phyloP scores from a whole-genome alignment of 768 basidiomycete species.

The Gymnopilus junonius region DNA sequence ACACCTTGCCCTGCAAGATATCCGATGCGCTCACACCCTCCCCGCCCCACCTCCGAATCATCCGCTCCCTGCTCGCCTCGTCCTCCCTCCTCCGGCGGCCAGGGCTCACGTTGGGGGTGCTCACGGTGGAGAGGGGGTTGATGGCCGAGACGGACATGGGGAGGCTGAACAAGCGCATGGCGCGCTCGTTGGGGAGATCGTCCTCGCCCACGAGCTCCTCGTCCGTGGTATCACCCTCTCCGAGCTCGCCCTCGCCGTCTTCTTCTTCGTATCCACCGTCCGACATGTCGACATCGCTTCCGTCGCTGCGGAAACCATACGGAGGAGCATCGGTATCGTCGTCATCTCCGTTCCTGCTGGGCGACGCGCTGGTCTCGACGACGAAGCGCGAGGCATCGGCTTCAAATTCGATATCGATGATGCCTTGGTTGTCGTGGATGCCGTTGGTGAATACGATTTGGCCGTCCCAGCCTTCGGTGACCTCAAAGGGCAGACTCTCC shows the following conservation, averaged over 20 bases:
- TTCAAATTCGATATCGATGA: constrained; percentile 75
- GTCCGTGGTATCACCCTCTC: constrained; percentile 70
- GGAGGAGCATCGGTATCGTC: not conserved
- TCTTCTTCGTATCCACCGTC: constrained; percentile 54
- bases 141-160: constrained; percentile 68
- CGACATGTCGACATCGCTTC: constrained; percentile 54
- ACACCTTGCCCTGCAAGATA: constrained; percentile 61
- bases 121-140: constrained; percentile 75
- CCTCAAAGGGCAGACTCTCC: constrained; percentile 60
- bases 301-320: not conserved
- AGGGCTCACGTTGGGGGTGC: constrained; percentile 55
- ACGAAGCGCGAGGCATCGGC: constrained; percentile 54
- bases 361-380: constrained; percentile 19
- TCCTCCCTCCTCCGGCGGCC: constrained; percentile 16
- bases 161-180: constrained; percentile 72
- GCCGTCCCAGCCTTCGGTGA: constrained; percentile 77
- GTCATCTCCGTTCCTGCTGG: constrained; percentile 12
- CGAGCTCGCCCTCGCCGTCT: constrained; percentile 42
- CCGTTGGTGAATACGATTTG: constrained; percentile 75
- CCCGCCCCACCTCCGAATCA: constrained; percentile 6
- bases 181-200: constrained; percentile 74
- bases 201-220: constrained; percentile 82
- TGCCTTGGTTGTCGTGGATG: constrained; percentile 54
- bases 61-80: constrained; percentile 3
- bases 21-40: constrained; percentile 61